Conservation (phyloP, 257 asterid species). For the Echium plantagineum region DNA sequence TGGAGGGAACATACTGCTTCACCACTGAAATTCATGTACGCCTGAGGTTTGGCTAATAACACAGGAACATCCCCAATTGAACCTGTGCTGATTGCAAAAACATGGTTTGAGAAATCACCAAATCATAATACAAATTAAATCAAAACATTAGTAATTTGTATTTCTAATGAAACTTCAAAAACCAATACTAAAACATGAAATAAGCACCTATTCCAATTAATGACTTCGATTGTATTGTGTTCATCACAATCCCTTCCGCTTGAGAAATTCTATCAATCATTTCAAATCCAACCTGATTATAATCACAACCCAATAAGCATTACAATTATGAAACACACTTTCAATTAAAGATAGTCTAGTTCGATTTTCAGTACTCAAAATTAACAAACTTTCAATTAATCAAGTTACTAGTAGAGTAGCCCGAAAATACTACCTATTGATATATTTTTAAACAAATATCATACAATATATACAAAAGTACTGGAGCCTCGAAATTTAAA, state of each 20-base stretch:
- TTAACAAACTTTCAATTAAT: too few species aligned
- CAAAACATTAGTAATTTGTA: not conserved
- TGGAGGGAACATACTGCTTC: slow-evolving; percentile 54
- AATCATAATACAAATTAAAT: not conserved
- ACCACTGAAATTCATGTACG: slow-evolving; percentile 93
- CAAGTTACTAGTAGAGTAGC: too few species aligned
- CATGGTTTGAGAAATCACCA: not conserved
- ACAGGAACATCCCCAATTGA: slow-evolving; percentile 80
- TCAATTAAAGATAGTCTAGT: too few species aligned
- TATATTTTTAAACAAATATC: too few species aligned
- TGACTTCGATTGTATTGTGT: slow-evolving; percentile 87
- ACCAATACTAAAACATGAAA: not conserved
- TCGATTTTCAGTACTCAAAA: too few species aligned
- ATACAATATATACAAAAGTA: too few species aligned
- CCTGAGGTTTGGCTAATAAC: slow-evolving; percentile 82
- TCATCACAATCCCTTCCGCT: slow-evolving; percentile 68
- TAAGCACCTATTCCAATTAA: slow-evolving; percentile 82
- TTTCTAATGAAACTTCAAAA: too few species aligned
- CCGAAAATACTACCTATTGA: too few species aligned
- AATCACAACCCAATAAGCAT: slow-evolving; percentile 1
- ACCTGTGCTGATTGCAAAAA: slow-evolving; percentile 40
- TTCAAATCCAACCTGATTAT: slow-evolving; percentile 80
- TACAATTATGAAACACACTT: too few species aligned
- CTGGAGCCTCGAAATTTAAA: too few species aligned
- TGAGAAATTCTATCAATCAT: slow-evolving; percentile 75